Evolutionary conservation across 1,284 basidiomycete genomes (phyloP).

Genomic region (Ustilago trichophora): DNA sequence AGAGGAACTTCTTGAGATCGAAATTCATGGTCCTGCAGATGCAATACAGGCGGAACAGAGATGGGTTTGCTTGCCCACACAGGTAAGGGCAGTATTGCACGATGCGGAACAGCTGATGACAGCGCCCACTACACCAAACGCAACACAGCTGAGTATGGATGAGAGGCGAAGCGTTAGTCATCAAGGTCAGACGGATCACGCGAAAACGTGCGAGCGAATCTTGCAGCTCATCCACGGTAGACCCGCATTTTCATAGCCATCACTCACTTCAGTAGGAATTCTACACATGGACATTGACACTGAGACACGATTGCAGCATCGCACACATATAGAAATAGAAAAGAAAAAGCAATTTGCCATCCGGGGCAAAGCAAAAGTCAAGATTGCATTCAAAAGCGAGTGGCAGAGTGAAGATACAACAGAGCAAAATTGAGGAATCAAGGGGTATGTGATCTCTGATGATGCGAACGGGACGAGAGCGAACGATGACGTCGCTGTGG

Average conservation of each 20-base stretch:
- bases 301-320: no score
- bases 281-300: no score
- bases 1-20: constrained; percentile 34
- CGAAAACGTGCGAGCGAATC: constrained; percentile 11
- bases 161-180: no score
- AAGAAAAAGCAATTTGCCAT: constrained; percentile 1
- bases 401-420: neutral
- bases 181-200: no score
- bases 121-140: no score
- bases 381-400: no score
- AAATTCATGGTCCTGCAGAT: constrained; percentile 16
- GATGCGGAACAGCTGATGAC: constrained; percentile 19
- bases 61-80: constrained; percentile 10
- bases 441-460: constrained; percentile 30
- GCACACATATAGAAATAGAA: neutral
- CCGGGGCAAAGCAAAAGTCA: constrained; percentile 17
- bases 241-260: neutral
- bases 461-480: constrained; percentile 28
- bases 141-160: no score
- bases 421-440: neutral
- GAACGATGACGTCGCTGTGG: constrained; percentile 29
- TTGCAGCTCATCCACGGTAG: constrained; percentile 5
- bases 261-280: neutral
- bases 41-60: constrained; percentile 1
- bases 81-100: constrained; percentile 19